Conservation (phyloP, 768 basidiomycete species). For the Naematelia encephala region DNA sequence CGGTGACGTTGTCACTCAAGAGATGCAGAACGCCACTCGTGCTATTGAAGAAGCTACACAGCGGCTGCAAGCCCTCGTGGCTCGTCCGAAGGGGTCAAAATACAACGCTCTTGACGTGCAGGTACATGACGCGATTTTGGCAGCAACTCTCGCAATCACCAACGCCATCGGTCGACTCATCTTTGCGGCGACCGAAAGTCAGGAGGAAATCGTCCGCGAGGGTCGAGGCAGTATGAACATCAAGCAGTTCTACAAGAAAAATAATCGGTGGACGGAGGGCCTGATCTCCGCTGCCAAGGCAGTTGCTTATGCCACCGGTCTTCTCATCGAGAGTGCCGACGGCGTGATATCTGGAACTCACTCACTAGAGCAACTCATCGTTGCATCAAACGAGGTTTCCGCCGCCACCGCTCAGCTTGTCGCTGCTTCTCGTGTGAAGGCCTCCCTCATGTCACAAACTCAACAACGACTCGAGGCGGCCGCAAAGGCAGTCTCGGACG, state of each 20-base stretch:
- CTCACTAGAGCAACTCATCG: constrained; percentile 96
- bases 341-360: constrained; percentile 95
- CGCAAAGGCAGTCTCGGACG: constrained; percentile 95
- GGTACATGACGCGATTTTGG: constrained; percentile 95
- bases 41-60: constrained; percentile 92
- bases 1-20: constrained; percentile 91
- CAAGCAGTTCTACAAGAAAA: constrained; percentile 98
- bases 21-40: constrained; percentile 87
- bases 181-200: constrained; percentile 93
- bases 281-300: constrained; percentile 96
- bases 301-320: constrained; percentile 90
- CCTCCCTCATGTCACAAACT: constrained; percentile 96
- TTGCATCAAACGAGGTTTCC: constrained; percentile 98
- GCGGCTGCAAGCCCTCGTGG: constrained; percentile 85
- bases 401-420: constrained; percentile 97
- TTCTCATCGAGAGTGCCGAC: constrained; percentile 96
- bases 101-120: constrained; percentile 89
- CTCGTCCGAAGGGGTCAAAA: constrained; percentile 75
- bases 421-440: constrained; percentile 96
- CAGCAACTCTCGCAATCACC: constrained; percentile 91
- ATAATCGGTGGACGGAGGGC: constrained; percentile 99
- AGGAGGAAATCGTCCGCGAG: constrained; percentile 94
- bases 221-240: constrained; percentile 86
- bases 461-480: constrained; percentile 94
- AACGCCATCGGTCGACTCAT: constrained; percentile 91